Percentiles rank a stretch among this genome's conserved stretches.
Evolutionary conservation across 495 filamentous ascomycete species (phyloP).

Genomic region (Xeromyces bisporus): DNA sequence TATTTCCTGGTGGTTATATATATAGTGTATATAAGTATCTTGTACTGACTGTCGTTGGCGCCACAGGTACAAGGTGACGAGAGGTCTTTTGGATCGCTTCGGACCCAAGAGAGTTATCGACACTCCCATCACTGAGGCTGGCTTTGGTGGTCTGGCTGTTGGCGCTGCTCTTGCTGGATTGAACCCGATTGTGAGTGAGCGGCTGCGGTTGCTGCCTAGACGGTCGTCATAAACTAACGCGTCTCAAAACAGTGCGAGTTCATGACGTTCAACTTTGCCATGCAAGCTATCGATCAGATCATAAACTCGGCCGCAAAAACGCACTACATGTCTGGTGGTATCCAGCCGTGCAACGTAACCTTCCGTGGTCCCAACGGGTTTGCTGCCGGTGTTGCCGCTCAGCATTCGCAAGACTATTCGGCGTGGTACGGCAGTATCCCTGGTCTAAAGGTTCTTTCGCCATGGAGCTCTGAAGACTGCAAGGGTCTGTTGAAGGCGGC

Average conservation of each 20-base stretch:
- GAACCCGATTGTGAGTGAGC: slow-evolving; percentile 82
- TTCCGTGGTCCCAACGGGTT: slow-evolving; percentile 99
- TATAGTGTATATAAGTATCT: background rate
- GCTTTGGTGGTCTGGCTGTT: slow-evolving; percentile 82
- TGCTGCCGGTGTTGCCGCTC: slow-evolving; percentile 83
- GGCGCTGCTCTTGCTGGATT: slow-evolving; percentile 88
- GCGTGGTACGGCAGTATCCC: slow-evolving; percentile 98
- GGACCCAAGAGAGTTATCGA: slow-evolving; percentile 96
- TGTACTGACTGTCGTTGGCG: slow-evolving; percentile 3
- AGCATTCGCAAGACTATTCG: slow-evolving; percentile 96
- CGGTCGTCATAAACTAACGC: slow-evolving; percentile 3
- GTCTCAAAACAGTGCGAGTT: slow-evolving; percentile 73
- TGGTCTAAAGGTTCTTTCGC: slow-evolving; percentile 87
- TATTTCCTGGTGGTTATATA: background rate
- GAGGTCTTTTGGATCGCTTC: slow-evolving; percentile 90
- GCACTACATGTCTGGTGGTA: slow-evolving; percentile 99
- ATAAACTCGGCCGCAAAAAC: slow-evolving; percentile 99
- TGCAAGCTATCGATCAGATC: slow-evolving; percentile 99
- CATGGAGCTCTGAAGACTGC: slow-evolving; percentile 93
- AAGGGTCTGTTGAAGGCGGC: slow-evolving; percentile 96
- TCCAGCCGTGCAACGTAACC: slow-evolving; percentile 97
- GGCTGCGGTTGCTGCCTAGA: no score
- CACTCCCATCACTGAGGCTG: slow-evolving; percentile 93
- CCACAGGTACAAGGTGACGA: slow-evolving; percentile 87
- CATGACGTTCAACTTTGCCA: slow-evolving; percentile 99